These are phyloP conservation scores for Suhomyces kunorum DNA, from an alignment of 1,139 yeast species.

Conservation along the genomic window DNA sequence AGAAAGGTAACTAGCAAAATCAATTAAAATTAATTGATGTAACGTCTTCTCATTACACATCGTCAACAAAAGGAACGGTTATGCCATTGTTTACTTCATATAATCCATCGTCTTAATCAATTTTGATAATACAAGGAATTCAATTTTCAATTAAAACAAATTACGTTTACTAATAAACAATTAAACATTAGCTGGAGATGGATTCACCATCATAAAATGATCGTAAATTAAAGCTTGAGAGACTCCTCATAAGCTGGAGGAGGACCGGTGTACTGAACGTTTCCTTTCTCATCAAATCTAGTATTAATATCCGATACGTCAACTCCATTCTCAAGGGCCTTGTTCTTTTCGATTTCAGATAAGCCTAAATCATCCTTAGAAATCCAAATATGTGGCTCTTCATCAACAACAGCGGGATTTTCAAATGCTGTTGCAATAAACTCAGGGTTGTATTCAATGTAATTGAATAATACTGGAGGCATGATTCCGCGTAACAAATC, in stretches of 20 bases:
- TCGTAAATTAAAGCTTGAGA: conserved; percentile 33
- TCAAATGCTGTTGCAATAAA: conserved; percentile 58
- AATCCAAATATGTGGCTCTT: conserved; percentile 69
- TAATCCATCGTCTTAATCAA: not conserved
- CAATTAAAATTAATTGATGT: not conserved
- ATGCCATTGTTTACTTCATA: not conserved
- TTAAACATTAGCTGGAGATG: not conserved
- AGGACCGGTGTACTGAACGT: conserved; percentile 53
- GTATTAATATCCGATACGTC: conserved; percentile 62
- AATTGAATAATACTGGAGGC: conserved; percentile 45
- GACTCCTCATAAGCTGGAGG: conserved; percentile 62
- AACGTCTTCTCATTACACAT: too few species aligned
- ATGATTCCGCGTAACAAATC: conserved; percentile 39
- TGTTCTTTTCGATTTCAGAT: conserved; percentile 58
- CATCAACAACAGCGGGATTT: conserved; percentile 62
- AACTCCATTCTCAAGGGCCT: conserved; percentile 56
- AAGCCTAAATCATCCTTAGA: conserved; percentile 71
- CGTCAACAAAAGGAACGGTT: too few species aligned
- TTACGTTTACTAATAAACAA: not conserved
- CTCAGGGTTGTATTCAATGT: conserved; percentile 45
- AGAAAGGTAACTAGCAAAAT: conserved; percentile 6
- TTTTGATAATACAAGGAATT: not conserved
- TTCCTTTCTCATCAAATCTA: conserved; percentile 55
- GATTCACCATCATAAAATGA: too few species aligned
- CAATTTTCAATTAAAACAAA: not conserved